A percentile compares a stretch with the other conserved stretches of the same genome.
phyloP scores from a whole-genome alignment of 2,329 filamentous ascomycete genomes.

The Sphaerulina vaccinii region DNA sequence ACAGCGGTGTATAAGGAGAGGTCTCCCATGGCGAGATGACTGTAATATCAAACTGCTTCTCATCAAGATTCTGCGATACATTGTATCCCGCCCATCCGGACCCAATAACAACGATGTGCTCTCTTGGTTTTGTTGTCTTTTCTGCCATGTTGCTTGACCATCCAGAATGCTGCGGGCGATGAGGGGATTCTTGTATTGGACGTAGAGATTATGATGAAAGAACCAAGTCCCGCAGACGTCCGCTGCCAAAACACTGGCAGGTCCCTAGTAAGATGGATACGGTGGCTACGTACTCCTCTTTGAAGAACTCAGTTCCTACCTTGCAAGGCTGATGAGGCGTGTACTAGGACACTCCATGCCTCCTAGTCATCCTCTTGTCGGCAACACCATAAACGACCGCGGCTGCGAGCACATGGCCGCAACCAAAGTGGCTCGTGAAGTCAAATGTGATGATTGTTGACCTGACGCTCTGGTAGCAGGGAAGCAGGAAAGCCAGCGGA shows the following conservation, averaged over 20 bases:
- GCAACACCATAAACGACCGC: not conserved
- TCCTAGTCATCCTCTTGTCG: no score
- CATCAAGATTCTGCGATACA: constrained; percentile 39
- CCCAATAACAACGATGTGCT: constrained; percentile 38
- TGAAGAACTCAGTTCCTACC: not conserved
- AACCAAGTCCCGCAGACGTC: no score
- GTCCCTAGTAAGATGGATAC: not conserved
- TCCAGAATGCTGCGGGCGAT: no score
- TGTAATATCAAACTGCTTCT: constrained; percentile 41
- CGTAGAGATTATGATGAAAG: no score
- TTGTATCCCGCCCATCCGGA: constrained; percentile 45
- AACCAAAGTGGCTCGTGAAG: no score
- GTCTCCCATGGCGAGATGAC: constrained; percentile 46
- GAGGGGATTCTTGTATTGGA: no score
- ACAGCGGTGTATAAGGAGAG: constrained; percentile 46
- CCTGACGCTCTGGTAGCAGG: no score
- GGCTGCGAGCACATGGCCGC: no score
- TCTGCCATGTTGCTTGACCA: not conserved
- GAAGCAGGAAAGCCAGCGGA: no score
- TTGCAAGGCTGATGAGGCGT: not conserved
- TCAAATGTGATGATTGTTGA: no score
- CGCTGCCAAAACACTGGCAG: no score
- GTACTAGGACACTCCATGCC: not conserved
- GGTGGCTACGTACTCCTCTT: not conserved
- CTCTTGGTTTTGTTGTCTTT: constrained; percentile 1